A percentile compares a stretch with the other conserved stretches of the same genome.
phyloP scores from a whole-genome alignment of 129 eudicot species.

The Flaveria sonorensis region DNA sequence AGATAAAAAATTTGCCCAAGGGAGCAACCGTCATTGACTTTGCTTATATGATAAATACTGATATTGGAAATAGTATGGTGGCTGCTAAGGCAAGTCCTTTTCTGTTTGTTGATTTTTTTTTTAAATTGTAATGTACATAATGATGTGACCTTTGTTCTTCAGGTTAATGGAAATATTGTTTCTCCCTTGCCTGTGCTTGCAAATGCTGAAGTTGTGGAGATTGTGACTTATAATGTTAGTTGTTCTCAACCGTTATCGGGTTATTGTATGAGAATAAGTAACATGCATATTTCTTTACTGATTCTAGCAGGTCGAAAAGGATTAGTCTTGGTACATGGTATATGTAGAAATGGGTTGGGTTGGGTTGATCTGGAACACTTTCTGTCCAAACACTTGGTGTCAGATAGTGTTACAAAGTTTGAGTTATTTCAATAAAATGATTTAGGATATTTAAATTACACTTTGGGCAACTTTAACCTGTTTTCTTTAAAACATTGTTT shows the following conservation, averaged over 20 bases:
- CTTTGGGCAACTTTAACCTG: not conserved
- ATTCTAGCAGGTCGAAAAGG: not conserved
- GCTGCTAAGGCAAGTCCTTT: conserved; percentile 79
- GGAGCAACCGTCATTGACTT: conserved; percentile 96
- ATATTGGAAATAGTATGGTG: conserved; percentile 93
- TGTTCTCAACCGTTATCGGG: conserved; percentile 14
- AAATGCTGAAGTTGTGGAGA: conserved; percentile 96
- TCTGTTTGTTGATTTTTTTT: conserved; percentile 17
- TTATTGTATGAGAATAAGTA: conserved; percentile 5
- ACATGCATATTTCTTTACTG: conserved; percentile 3
- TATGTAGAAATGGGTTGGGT: not conserved
- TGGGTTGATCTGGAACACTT: not conserved
- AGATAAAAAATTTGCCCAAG: conserved; percentile 91
- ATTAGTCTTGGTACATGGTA: not conserved
- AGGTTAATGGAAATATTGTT: conserved; percentile 96
- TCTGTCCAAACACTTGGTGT: not conserved
- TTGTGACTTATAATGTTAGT: conserved; percentile 82
- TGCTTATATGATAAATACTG: conserved; percentile 96
- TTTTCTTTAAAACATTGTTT: not conserved
- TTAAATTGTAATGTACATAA: not conserved
- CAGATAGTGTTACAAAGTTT: not conserved
- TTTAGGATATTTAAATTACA: not conserved
- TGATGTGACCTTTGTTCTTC: conserved; percentile 28
- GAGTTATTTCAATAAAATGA: not conserved
- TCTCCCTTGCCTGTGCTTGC: conserved; percentile 86